Base-by-base conservation (phyloP, 73 alveolate genomes). In the Paramecium sonneborni region DNA sequence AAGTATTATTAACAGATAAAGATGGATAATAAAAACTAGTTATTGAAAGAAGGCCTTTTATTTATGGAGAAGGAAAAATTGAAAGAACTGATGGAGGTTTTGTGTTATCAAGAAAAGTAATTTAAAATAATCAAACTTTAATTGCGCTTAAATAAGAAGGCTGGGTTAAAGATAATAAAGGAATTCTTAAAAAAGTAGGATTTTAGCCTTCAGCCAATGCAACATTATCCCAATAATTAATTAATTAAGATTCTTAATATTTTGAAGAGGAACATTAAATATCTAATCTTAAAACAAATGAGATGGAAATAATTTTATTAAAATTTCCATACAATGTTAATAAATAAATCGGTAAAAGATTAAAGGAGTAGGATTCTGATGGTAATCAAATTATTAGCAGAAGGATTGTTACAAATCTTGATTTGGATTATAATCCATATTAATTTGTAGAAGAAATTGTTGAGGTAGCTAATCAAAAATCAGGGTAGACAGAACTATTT, bases 381-480 rank as follows among this genome's bases (percentile, higher is more conserved):
- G 84, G 84, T 12, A 32, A 62, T 26, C 44, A 62, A 62, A 62
- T 62, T 6, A 62, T 62, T 14, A 62, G 84, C 18, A 26, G 84
- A 26, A 62, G 84, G 44, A 62, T 62, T 30, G 84, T 62, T 26
- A 62, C 84, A 2, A 62, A 62, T 32, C 44, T 62, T 30, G 84
- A 62, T 62, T 62, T 62, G 24, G 84, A 62, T 62, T 62, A 62
- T 26, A 62, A 62, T 24, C 84, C 84, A 26, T 62, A 30, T 12
- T 62, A 62, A 62, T 62, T 30, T 62, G 84, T 62, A 30, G 84
- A 62, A 62, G 84, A 62, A 26, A 62, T 62, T 62, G 84, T 62
- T 8, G 84, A 62, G 24, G 6, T 62, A 26, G 23, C 44, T 14
- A 62, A 62, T 62, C 48, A 62, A 15, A 62, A 62, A 32, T 62